Base-by-base conservation (phyloP, 148 eudicot species). In the Cornus florida region DNA sequence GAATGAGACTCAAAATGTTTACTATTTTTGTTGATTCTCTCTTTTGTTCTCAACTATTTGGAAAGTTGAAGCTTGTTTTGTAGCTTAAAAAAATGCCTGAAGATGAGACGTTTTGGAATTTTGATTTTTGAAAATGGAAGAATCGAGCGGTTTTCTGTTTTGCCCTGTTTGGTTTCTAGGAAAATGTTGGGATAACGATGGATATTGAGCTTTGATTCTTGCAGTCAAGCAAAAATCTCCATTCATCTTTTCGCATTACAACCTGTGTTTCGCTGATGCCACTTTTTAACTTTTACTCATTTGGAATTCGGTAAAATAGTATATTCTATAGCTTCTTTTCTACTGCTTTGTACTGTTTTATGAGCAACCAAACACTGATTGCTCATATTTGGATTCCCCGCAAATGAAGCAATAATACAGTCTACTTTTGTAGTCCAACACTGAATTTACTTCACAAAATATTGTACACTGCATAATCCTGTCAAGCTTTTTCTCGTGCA, bases 61-160 rank as follows among this genome's bases (percentile, higher is more conserved):
- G 19, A 23, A 22, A 24, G 35, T 6, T 43, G 64, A 46, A 43
- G 57, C 31, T 35, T 31, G 67, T 70, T 64, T 76, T 64, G 17
- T 16, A 66, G 71, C 60, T 75, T 75, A 8, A 70, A 67, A 46
- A 19, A 67, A 62, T 76, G 56, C 23, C 10, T 67, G 57, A 8
- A 33, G 14, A 19, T 24, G 10, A 35, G 33, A 24, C 14, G 65
- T 41, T 23, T 14, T 10, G 38, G 22, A 11, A 46, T 62, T 38
- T 70, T 20, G 33, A 1, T 16, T 3, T 19, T 11, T 70, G 2
- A 35, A 16, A 41, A 11, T 4, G 20, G 5, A 22, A 23, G 16
- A 39, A 75, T 22, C 53, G 19, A 10, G 43, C 24, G 19, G 35
- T 28, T 17, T 65, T 38, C 22, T 14, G 11, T 13, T 39, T 3